Conservation (phyloP, 345 rosid genomes). For the Carallia pectinifolia region DNA sequence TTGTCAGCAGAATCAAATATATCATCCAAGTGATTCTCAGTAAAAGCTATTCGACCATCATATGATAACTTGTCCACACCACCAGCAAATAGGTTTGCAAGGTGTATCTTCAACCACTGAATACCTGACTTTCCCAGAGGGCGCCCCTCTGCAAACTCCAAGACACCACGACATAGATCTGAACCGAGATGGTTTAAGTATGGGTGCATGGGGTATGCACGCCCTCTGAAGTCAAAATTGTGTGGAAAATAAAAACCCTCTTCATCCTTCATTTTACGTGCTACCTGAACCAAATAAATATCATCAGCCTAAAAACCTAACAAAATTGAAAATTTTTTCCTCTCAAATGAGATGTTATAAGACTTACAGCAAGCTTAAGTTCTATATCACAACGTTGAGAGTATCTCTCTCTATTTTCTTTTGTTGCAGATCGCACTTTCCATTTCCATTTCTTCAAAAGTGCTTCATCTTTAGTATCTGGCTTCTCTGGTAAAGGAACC, state of each 20-base stretch:
- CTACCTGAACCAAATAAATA: conserved; percentile 52
- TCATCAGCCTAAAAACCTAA: conserved; percentile 13
- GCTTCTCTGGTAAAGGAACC: conserved; percentile 77
- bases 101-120: conserved; percentile 77
- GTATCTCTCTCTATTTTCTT: conserved; percentile 80
- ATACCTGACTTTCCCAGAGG: conserved; percentile 71
- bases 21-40: conserved; percentile 71
- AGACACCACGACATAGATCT: conserved; percentile 77
- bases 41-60: conserved; percentile 63
- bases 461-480: conserved; percentile 71
- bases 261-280: conserved; percentile 75
- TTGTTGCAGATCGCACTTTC: conserved; percentile 50
- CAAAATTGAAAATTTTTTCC: conserved; percentile 17
- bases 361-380: conserved; percentile 78
- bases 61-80: conserved; percentile 79
- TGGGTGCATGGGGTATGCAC: conserved; percentile 93
- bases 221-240: conserved; percentile 83
- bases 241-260: conserved; percentile 84
- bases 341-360: conserved; percentile 7
- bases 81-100: conserved; percentile 77
- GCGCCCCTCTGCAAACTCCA: conserved; percentile 81
- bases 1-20: conserved; percentile 83
- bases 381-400: conserved; percentile 74
- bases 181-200: conserved; percentile 88
- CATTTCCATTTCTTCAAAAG: conserved; percentile 69